Percentiles rank a stretch among this genome's conserved stretches.
Conservation (phyloP, 2,329 filamentous ascomycete species). For the Harringtonia lauricola region DNA sequence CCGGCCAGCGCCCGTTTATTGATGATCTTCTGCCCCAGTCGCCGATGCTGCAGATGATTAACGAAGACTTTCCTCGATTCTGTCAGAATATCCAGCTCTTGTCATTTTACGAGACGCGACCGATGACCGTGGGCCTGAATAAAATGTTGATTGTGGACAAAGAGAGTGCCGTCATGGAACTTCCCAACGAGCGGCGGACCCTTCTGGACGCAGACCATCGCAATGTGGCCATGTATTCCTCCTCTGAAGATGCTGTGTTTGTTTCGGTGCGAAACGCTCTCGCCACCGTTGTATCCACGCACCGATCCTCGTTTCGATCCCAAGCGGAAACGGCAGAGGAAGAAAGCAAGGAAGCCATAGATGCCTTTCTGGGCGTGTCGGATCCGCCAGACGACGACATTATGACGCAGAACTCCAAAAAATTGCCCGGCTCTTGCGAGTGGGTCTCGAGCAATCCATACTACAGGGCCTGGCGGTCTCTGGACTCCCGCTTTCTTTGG, state of each 20-base stretch:
- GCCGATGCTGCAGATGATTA: slow-evolving; percentile 17
- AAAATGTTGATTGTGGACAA: slow-evolving; percentile 21
- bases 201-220: slow-evolving; percentile 21
- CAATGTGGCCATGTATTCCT: slow-evolving; percentile 17
- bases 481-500: slow-evolving; percentile 7
- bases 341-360: slow-evolving; percentile 1
- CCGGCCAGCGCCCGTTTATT: slow-evolving; percentile 18
- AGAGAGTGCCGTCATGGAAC: slow-evolving; percentile 17
- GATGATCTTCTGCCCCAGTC: slow-evolving; percentile 19
- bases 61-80: slow-evolving; percentile 21
- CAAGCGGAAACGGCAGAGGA: background rate
- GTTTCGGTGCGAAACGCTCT: slow-evolving; percentile 16
- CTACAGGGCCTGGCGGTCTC: slow-evolving; percentile 7
- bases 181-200: slow-evolving; percentile 16
- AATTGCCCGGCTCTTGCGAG: background rate
- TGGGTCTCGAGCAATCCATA: slow-evolving; percentile 7
- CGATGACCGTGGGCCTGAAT: slow-evolving; percentile 14
- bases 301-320: background rate
- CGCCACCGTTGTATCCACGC: slow-evolving; percentile 6
- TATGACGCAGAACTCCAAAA: slow-evolving; percentile 1
- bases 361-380: slow-evolving; percentile 4
- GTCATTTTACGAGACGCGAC: slow-evolving; percentile 21
- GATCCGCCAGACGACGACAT: slow-evolving; percentile 12
- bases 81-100: slow-evolving; percentile 14
- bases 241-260: background rate